A percentile compares a stretch with the other conserved stretches of the same genome.
phyloP scores from a whole-genome alignment of 2,329 filamentous ascomycete genomes.

The Dothistroma septosporum region DNA sequence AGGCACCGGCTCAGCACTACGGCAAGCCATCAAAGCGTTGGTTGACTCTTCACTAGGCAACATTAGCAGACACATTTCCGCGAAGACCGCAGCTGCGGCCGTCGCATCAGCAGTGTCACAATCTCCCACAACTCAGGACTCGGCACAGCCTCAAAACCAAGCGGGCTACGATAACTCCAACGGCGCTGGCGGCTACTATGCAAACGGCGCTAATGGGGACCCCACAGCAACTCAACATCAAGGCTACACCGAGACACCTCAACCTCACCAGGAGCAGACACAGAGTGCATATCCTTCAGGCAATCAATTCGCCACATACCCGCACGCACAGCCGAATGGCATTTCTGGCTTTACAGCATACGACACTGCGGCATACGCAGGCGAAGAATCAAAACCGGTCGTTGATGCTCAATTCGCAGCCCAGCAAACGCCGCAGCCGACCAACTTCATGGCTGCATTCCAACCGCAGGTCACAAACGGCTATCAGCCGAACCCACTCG shows the following conservation, averaged over 20 bases:
- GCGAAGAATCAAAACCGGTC: conserved; percentile 22
- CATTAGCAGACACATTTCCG: conserved; percentile 44
- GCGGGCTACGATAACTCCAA: conserved; percentile 14
- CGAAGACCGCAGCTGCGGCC: conserved; percentile 40
- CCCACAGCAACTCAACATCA: conserved; percentile 11
- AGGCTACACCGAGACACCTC: conserved; percentile 21
- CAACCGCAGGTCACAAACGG: conserved; percentile 14
- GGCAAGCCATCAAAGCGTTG: conserved; percentile 47
- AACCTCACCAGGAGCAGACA: conserved; percentile 16
- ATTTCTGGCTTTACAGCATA: conserved; percentile 14
- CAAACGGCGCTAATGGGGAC: conserved; percentile 13
- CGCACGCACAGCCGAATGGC: conserved; percentile 12
- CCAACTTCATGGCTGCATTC: conserved; percentile 22
- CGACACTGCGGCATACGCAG: conserved; percentile 13
- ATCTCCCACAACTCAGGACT: conserved; percentile 1
- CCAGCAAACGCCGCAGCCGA: conserved; percentile 13
- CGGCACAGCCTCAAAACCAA: conserved; percentile 4
- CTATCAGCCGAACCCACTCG: conserved; percentile 8
- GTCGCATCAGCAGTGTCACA: conserved; percentile 35
- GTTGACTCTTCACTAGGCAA: conserved; percentile 47
- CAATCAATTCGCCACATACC: conserved; percentile 12
- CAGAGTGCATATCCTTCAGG: conserved; percentile 13
- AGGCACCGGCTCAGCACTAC: conserved; percentile 45
- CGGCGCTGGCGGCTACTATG: conserved; percentile 11
- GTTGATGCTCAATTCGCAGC: conserved; percentile 23